Evolutionary conservation across 805 yeast genomes (phyloP).

Genomic region (Wickerhamiella vanderwaltii): DNA sequence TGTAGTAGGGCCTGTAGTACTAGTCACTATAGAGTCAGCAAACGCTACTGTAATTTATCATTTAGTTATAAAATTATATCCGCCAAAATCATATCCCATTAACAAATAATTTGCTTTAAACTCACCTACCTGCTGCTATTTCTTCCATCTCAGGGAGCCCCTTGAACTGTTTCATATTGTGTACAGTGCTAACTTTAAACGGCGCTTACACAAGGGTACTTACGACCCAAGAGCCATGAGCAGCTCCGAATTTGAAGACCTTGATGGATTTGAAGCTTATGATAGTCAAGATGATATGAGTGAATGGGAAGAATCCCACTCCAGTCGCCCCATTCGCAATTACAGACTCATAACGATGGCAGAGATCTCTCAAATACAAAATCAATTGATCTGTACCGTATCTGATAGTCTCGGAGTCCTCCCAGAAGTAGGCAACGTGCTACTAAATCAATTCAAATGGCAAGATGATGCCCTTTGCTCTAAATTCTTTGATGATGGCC

Average conservation of each 20-base stretch:
- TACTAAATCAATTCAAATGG: conserved; percentile 2
- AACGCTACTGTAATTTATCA: too few relatives aligned
- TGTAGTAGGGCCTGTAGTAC: too few relatives aligned
- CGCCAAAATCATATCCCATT: too few relatives aligned
- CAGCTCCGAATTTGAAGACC: not conserved
- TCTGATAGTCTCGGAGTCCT: not conserved
- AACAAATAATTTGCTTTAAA: too few relatives aligned
- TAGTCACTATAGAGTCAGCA: too few relatives aligned
- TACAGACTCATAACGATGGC: not conserved
- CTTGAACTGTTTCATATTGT: too few relatives aligned
- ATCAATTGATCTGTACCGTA: not conserved
- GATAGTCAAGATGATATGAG: not conserved
- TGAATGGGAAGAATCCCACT: not conserved
- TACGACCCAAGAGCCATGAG: too few relatives aligned
- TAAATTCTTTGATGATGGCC: not conserved
- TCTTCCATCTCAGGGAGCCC: too few relatives aligned
- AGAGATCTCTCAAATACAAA: not conserved
- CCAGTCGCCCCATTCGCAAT: not conserved
- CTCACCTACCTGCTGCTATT: too few relatives aligned
- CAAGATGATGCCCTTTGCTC: not conserved
- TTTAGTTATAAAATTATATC: too few relatives aligned
- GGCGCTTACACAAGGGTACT: too few relatives aligned
- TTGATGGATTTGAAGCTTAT: not conserved
- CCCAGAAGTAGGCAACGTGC: not conserved
- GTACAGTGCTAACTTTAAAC: too few relatives aligned